Evolutionary conservation across 371 early-diverging fungal species (phyloP).

Genomic region (Lichtheimia ornata): DNA sequence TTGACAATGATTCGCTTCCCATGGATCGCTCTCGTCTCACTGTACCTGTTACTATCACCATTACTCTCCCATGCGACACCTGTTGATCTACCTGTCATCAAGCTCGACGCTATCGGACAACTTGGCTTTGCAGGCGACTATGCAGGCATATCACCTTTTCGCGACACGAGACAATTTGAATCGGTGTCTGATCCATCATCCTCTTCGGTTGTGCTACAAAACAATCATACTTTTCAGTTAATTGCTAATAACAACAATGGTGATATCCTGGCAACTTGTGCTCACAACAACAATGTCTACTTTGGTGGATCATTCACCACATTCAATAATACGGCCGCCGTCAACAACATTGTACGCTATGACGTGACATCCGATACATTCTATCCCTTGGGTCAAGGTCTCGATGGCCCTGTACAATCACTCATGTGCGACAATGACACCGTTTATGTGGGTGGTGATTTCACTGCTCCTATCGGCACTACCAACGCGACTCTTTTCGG

Average conservation of each 20-base stretch:
- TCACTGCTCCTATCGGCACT: conserved; percentile 30
- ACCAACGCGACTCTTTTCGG: conserved; percentile 24
- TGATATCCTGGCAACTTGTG: conserved; percentile 15
- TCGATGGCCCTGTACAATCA: conserved; percentile 67
- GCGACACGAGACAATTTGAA: conserved; percentile 24
- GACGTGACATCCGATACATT: conserved; percentile 43
- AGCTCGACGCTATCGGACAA: conserved; percentile 23
- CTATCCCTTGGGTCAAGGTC: conserved; percentile 56
- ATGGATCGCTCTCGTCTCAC: neutral
- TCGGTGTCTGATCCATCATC: conserved; percentile 6
- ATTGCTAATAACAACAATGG: conserved; percentile 16
- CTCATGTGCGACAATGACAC: conserved; percentile 58
- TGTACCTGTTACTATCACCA: neutral
- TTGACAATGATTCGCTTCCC: neutral
- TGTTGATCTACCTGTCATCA: conserved; percentile 16
- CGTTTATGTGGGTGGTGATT: conserved; percentile 61
- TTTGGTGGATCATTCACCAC: conserved; percentile 50
- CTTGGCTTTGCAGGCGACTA: conserved; percentile 39
- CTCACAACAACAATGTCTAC: conserved; percentile 23
- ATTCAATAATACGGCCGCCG: conserved; percentile 15
- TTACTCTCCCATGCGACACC: neutral
- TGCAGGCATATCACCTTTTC: conserved; percentile 38
- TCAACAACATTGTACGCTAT: conserved; percentile 51
- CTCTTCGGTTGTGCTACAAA: conserved; percentile 16
- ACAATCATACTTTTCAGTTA: conserved; percentile 23